A percentile compares a stretch with the other conserved stretches of the same genome.
These are phyloP conservation scores for Pseudocercospora musae DNA, from an alignment of 2,329 filamentous ascomycete species.

Conservation along the genomic window DNA sequence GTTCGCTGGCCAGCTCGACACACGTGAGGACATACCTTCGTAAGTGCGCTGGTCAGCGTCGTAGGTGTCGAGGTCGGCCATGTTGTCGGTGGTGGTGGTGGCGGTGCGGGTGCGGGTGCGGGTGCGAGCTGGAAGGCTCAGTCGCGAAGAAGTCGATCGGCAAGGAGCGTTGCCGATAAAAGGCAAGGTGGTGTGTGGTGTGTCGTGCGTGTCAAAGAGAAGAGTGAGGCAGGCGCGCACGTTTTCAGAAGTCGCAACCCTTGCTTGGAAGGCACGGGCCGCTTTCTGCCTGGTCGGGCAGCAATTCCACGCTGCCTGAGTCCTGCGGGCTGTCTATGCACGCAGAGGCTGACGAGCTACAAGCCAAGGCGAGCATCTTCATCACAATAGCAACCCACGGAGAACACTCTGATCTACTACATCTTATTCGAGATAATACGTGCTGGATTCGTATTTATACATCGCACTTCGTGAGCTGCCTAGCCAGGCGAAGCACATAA, in stretches of 20 bases:
- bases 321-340: too few species aligned
- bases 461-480: neutral
- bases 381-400: neutral
- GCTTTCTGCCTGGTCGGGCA: neutral
- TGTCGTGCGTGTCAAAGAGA: neutral
- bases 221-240: neutral
- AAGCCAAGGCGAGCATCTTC: neutral
- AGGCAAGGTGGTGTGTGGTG: neutral
- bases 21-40: slow-evolving; percentile 54
- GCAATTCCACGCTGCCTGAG: neutral
- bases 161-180: neutral
- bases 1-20: slow-evolving; percentile 2
- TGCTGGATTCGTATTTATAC: neutral
- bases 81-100: slow-evolving; percentile 19
- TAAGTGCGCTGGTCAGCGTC: slow-evolving; percentile 64
- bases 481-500: neutral
- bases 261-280: neutral
- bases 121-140: neutral
- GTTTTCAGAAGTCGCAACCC: neutral
- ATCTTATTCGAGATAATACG: neutral
- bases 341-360: neutral
- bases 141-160: neutral
- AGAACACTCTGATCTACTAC: neutral
- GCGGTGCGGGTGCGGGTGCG: too few species aligned
- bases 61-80: slow-evolving; percentile 58